phyloP scores from a whole-genome alignment of 2,329 filamentous ascomycete genomes.

The Exophiala oligosperma region DNA sequence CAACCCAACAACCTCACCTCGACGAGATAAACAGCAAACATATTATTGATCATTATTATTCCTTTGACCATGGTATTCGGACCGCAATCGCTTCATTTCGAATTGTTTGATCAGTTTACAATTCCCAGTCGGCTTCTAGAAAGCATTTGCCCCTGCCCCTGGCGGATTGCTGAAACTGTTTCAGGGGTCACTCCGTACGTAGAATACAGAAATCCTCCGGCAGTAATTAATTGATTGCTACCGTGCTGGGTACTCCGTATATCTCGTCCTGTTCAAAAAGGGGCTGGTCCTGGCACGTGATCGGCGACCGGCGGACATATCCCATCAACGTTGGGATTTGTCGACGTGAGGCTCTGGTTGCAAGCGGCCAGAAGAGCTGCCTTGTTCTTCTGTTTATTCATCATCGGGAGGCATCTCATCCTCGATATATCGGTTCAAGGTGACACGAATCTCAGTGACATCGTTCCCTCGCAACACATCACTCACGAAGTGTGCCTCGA shows the following conservation, averaged over 20 bases:
- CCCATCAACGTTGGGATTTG: background rate
- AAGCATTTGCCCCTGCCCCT: background rate
- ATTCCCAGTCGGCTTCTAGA: background rate
- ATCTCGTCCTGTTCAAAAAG: background rate
- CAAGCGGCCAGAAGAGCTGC: background rate
- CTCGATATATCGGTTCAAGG: slow-evolving; percentile 89
- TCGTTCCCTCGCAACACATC: slow-evolving; percentile 92
- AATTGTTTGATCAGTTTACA: background rate
- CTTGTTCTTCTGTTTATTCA: slow-evolving; percentile 58
- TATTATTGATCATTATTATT: background rate
- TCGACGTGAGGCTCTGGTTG: too few relatives aligned
- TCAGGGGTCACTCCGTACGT: slow-evolving; percentile 11
- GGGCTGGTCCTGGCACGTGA: slow-evolving; percentile 1
- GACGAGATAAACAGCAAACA: slow-evolving; percentile 1
- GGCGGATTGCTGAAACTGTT: slow-evolving; percentile 16
- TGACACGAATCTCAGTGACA: slow-evolving; percentile 94
- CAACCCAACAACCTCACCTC: slow-evolving; percentile 22
- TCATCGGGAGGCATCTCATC: slow-evolving; percentile 97
- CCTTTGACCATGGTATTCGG: background rate
- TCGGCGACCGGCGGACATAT: too few relatives aligned
- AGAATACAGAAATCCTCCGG: background rate
- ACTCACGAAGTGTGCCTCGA: slow-evolving; percentile 94
- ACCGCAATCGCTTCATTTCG: background rate
- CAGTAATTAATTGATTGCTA: slow-evolving; percentile 1
- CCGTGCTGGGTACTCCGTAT: background rate